Base-by-base conservation (phyloP, 2,329 filamentous ascomycete species). In the Albifimbria verrucaria region DNA sequence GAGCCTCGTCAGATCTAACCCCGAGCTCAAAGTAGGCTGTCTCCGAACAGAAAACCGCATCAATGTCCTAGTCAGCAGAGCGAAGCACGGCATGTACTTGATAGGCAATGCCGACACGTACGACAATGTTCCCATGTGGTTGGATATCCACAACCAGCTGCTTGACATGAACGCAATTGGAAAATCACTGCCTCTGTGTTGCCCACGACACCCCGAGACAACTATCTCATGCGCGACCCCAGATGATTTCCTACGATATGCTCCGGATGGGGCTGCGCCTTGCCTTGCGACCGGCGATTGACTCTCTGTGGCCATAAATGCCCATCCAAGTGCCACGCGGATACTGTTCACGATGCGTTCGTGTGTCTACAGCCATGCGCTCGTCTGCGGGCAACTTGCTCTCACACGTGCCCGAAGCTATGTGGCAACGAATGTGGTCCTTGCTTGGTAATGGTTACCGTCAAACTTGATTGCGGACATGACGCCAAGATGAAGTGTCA, bases 61-160 rank as follows among this genome's bases (percentile, higher is more conserved):
- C 0, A 80, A 83, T 2, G 83, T 86, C 10, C 77, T 82, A 2
- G 73, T 83, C 44, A 85, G 82, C 54, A 85, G 92, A 51, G 92
- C 92, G 4, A 86, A 83, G 52, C 78, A 86, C 7, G 91, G 91
- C 0, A 84, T 96, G 55, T 96, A 92, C 68, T 77, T 96, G 39
- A 95, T 96, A 64, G 92, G 92, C 2, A 90, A 96, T 61, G 80
- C 80, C 12, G 61, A 78, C 9, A 81, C 85, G 0, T 85, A 79
- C 18, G 62, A 62, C 0, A 65, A 74, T 12, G 72, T 88, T 0
- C 61, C 67, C 0, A 89, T 89, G 85, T 90, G 25, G 60, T 59
- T 0, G 60, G 49, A 55, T 1, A 50, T 60, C 9, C 7, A 68
- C 20, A 26, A 21, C 2, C 20, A 54, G 24, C 49, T 58, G 7